Evolutionary conservation across 1,284 basidiomycete genomes (phyloP), one percentile per base, ranked within the genome.

Genomic region (Puccinia horiana): DNA sequence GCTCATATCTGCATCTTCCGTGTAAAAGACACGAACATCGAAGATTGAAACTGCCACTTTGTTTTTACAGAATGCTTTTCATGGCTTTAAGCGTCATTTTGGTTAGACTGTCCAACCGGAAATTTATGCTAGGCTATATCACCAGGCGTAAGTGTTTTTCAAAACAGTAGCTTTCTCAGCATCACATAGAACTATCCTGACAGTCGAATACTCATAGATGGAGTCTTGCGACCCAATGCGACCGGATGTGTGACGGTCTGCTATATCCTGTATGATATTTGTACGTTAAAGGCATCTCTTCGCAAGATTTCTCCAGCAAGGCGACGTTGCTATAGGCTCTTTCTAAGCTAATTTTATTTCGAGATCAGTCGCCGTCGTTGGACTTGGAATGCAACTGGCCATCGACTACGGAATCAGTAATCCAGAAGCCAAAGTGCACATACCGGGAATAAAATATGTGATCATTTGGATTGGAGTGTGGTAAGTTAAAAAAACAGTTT

Each of bases 371-470:
- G 78, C 78, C 29, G 54, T 80, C 29, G 56, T 70, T 26, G 78
- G 78, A 44, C 78, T 80, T n/a, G 78, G 78, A 26, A 80, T 80
- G 78, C 78, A 80, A 69, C 78, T 80, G 26, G 78, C 78, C 9
- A 80, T 80, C 23, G 78, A 80, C 26, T 80, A 80, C 29, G 78
- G 78, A 16, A 44, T 80, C 54, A 80, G 78, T 49, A 63, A 80
- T 56, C 78, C 78, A 58, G 78, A 69, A 63, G 78, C 78, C 26
- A 80, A 80, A 44, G 78, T 80, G 18, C 78, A 72, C 29, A 73
- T 80, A 58, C 78, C 78, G 18, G 78, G 78, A 1, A 72, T 80
- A 11, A 80, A 80, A 58, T 80, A 80, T 73, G 78, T 80, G n/a
- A 73, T 80, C 35, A 73, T 80, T 56, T 80, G 78, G 78, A 80